Conservation (phyloP, 2,329 filamentous ascomycete species). For the Diplodia intermedia region DNA sequence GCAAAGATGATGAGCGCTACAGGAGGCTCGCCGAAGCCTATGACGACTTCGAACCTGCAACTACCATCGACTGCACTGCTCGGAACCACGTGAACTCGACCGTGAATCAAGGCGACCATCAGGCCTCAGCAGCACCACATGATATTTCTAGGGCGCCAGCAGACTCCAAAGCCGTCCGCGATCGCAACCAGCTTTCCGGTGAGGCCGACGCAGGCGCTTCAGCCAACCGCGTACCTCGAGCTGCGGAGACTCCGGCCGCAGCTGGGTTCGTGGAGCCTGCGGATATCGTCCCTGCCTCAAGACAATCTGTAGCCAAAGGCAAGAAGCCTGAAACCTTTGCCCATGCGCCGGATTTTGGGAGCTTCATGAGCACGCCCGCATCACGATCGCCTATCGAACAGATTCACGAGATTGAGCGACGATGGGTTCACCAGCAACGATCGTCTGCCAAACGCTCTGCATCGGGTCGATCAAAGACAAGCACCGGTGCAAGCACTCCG, state of each 20-base stretch:
- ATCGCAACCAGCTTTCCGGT: background rate
- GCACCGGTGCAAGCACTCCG: conserved; percentile 1
- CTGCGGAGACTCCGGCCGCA: background rate
- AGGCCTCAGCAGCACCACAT: background rate
- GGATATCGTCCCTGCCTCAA: conserved; percentile 1
- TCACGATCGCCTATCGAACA: conserved; percentile 14
- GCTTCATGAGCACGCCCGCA: conserved; percentile 15
- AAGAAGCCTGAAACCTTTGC: conserved; percentile 1
- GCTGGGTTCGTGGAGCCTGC: background rate
- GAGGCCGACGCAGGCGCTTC: background rate
- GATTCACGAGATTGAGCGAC: background rate
- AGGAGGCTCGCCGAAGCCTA: conserved; percentile 52
- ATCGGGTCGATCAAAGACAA: background rate
- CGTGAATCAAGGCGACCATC: background rate
- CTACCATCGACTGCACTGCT: background rate
- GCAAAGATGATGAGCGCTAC: conserved; percentile 52
- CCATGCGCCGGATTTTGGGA: conserved; percentile 28
- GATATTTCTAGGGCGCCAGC: background rate
- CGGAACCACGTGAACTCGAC: background rate
- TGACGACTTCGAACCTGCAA: conserved; percentile 43
- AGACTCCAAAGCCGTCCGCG: too few species aligned
- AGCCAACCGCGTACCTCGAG: background rate
- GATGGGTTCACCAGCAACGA: conserved; percentile 5
- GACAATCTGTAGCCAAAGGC: background rate
- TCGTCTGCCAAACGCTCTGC: conserved; percentile 20